These are phyloP conservation scores for Oleoguttula mirabilis DNA, from an alignment of 495 filamentous ascomycete genomes.

Conservation along the genomic window DNA sequence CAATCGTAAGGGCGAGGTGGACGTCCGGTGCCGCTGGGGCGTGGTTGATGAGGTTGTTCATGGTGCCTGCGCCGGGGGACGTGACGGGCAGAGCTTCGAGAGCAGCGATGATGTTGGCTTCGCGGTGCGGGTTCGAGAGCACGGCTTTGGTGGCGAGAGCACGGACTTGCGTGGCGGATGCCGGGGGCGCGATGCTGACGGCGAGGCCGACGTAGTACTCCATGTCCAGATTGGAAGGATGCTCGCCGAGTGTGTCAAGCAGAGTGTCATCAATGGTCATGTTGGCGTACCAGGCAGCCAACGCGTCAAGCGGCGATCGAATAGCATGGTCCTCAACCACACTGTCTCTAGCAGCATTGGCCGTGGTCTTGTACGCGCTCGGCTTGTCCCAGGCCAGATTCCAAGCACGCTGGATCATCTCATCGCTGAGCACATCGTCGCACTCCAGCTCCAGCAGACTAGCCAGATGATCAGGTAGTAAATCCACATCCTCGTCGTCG, in stretches of 20 bases:
- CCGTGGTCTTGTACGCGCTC: slow-evolving; percentile 50
- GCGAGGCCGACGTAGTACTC: slow-evolving; percentile 49
- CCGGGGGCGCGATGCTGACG: slow-evolving; percentile 61
- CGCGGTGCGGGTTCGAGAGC: slow-evolving; percentile 41
- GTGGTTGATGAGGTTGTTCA: slow-evolving; percentile 22
- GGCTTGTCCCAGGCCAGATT: slow-evolving; percentile 82
- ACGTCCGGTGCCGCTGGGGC: slow-evolving; percentile 47
- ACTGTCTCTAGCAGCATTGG: slow-evolving; percentile 62
- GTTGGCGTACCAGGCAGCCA: slow-evolving; percentile 84
- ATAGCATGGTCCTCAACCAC: slow-evolving; percentile 82
- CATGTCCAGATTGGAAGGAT: slow-evolving; percentile 30
- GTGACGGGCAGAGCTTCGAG: slow-evolving; percentile 38
- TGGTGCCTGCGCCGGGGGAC: slow-evolving; percentile 18
- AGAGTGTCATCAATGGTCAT: slow-evolving; percentile 61
- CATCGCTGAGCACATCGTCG: slow-evolving; percentile 63
- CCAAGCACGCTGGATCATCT: slow-evolving; percentile 73
- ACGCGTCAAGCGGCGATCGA: slow-evolving; percentile 74
- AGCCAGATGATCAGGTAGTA: slow-evolving; percentile 63
- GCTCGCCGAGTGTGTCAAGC: slow-evolving; percentile 24
- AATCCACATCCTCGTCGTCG: slow-evolving; percentile 42
- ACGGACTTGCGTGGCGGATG: slow-evolving; percentile 61
- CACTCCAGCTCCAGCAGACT: slow-evolving; percentile 62
- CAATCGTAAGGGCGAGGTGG: slow-evolving; percentile 60
- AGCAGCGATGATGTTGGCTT: slow-evolving; percentile 43
- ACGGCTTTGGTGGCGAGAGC: slow-evolving; percentile 64